phyloP scores from a whole-genome alignment of 306 rosid genomes.

The Vigna trinervia region DNA sequence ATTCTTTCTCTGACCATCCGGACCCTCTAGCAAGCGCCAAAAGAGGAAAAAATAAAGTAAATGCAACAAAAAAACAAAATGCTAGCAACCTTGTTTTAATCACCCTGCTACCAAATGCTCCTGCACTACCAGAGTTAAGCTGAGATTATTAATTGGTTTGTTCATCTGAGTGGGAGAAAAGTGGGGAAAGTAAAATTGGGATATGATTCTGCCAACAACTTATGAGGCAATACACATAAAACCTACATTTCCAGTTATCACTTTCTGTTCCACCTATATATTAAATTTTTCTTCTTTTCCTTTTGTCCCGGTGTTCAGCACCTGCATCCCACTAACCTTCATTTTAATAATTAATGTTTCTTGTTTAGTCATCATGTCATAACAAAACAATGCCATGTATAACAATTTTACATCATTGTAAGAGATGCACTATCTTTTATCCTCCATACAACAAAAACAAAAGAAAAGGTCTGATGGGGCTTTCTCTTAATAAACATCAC shows the following conservation, averaged over 20 bases:
- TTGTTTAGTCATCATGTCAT: slow-evolving; percentile 5
- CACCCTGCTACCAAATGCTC: slow-evolving; percentile 22
- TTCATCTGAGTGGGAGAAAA: slow-evolving; percentile 29
- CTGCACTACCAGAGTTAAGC: slow-evolving; percentile 20
- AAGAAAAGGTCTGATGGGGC: neutral
- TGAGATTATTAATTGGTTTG: slow-evolving; percentile 13
- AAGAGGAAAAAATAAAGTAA: no score
- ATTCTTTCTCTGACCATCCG: no score
- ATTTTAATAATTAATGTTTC: neutral
- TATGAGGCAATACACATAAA: slow-evolving; percentile 44
- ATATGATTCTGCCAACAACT: slow-evolving; percentile 54
- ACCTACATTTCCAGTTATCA: slow-evolving; percentile 51
- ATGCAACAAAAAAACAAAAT: neutral
- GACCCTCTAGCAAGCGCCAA: no score
- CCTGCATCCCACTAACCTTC: slow-evolving; percentile 55
- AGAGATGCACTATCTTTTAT: neutral
- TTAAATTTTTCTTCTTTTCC: slow-evolving; percentile 31
- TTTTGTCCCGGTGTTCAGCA: slow-evolving; percentile 52
- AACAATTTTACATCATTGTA: neutral
- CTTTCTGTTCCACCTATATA: slow-evolving; percentile 49
- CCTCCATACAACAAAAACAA: neutral
- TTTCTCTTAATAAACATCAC: slow-evolving; percentile 20
- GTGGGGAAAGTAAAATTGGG: slow-evolving; percentile 33
- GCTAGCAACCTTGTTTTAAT: slow-evolving; percentile 17
- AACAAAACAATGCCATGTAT: neutral